A percentile compares a stretch with the other conserved stretches of the same genome.
These are phyloP conservation scores for Diddensiella caesifluorescens DNA, from an alignment of 805 yeast species.

Conservation along the genomic window DNA sequence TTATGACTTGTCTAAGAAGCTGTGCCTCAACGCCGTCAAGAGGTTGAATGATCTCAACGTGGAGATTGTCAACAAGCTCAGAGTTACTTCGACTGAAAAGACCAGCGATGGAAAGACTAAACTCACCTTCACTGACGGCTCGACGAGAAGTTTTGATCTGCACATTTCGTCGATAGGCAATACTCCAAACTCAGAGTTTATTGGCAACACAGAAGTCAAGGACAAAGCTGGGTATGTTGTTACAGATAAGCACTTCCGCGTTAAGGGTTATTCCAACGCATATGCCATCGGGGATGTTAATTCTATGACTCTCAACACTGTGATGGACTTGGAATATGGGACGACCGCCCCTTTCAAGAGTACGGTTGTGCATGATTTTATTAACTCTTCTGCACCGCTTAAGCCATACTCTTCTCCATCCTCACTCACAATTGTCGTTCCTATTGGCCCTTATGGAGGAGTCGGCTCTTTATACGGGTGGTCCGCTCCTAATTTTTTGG, in stretches of 20 bases:
- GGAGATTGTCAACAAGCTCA: slow-evolving; percentile 14
- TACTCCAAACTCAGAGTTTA: slow-evolving; percentile 20
- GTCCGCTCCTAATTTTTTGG: slow-evolving; percentile 19
- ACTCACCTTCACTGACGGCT: slow-evolving; percentile 16
- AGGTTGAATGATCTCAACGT: slow-evolving; percentile 20
- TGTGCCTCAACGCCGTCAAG: slow-evolving; percentile 14
- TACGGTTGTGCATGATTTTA: slow-evolving; percentile 16
- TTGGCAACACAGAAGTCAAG: slow-evolving; percentile 6
- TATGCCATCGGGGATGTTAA: slow-evolving; percentile 22
- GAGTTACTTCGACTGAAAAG: slow-evolving; percentile 5
- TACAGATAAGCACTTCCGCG: slow-evolving; percentile 17
- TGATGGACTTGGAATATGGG: slow-evolving; percentile 10
- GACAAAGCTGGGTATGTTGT: slow-evolving; percentile 16
- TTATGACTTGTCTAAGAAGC: slow-evolving; percentile 9
- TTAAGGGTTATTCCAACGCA: slow-evolving; percentile 13
- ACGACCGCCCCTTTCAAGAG: slow-evolving; percentile 14
- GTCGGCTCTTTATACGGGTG: slow-evolving; percentile 21
- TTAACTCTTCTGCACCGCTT: background rate
- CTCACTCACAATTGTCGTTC: slow-evolving; percentile 11
- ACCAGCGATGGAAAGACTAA: slow-evolving; percentile 7
- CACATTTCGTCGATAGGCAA: slow-evolving; percentile 18
- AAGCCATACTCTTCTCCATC: slow-evolving; percentile 5
- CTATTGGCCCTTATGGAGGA: slow-evolving; percentile 20
- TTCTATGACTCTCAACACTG: slow-evolving; percentile 9
- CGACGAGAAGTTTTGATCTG: slow-evolving; percentile 13